phyloP scores from a whole-genome alignment of 208 protist genomes.

The Leishmania arabica region DNA sequence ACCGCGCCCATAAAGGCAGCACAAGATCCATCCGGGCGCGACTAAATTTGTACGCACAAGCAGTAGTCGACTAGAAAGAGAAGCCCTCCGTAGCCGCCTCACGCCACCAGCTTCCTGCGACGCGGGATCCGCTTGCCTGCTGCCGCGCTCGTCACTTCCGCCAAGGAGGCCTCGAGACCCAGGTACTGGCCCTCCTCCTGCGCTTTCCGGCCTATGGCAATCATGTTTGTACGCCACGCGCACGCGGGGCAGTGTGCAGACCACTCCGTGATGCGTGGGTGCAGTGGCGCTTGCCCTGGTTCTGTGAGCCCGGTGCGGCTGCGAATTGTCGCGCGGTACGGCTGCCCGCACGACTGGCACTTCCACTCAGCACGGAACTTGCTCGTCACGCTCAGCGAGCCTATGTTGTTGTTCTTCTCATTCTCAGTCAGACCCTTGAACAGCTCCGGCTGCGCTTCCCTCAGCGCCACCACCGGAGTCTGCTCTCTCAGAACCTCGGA shows the following conservation, averaged over 20 bases:
- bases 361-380: constrained; percentile 82
- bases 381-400: constrained; percentile 51
- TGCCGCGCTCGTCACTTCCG: constrained; percentile 5
- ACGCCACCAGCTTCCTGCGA: constrained; percentile 55
- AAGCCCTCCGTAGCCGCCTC: background rate
- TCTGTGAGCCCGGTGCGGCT: constrained; percentile 77
- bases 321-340: constrained; percentile 71
- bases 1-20: background rate
- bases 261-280: constrained; percentile 56
- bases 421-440: constrained; percentile 44
- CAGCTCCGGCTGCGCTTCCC: constrained; percentile 45
- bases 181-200: constrained; percentile 56
- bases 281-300: constrained; percentile 57
- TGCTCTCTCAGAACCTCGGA: constrained; percentile 81
- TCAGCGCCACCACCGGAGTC: constrained; percentile 22
- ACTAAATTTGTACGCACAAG: background rate
- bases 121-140: constrained; percentile 41
- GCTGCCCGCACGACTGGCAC: constrained; percentile 57
- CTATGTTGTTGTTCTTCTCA: constrained; percentile 61
- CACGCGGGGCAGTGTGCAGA: constrained; percentile 65
- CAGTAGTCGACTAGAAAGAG: background rate
- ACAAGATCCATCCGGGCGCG: background rate
- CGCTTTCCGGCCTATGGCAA: constrained; percentile 37
- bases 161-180: constrained; percentile 42
- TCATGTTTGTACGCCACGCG: constrained; percentile 68